Conservation (phyloP, 768 basidiomycete genomes). For the Plicaturopsis crispa region DNA sequence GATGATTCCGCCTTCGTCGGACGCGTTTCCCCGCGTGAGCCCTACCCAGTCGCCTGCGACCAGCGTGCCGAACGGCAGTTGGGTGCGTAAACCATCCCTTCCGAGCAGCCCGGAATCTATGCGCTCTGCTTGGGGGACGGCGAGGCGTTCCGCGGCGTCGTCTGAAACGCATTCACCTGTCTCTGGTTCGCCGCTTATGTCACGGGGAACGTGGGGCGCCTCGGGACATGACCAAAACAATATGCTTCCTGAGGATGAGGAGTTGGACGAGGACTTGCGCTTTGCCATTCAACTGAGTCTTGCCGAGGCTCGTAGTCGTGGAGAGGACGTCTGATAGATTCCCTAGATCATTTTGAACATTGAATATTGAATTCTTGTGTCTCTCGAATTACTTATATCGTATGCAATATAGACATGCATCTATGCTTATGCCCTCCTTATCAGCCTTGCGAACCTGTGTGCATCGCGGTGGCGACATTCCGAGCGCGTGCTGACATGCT, state of each 20-base stretch:
- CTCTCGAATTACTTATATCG: neutral
- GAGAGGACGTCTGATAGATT: too few relatives aligned
- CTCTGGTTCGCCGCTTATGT: constrained; percentile 11
- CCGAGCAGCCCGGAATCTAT: constrained; percentile 9
- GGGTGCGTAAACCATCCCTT: constrained; percentile 7
- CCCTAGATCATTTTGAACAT: too few relatives aligned
- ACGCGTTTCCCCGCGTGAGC: constrained; percentile 26
- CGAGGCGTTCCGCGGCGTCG: constrained; percentile 19
- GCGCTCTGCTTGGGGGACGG: constrained; percentile 32
- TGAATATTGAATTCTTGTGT: too few relatives aligned
- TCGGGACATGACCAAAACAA: neutral
- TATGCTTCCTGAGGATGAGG: constrained; percentile 15
- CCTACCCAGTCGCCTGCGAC: constrained; percentile 17
- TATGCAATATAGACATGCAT: neutral
- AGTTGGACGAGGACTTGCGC: constrained; percentile 57
- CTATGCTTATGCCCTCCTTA: neutral
- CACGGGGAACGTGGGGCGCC: constrained; percentile 4
- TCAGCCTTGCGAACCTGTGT: neutral
- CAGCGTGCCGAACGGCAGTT: constrained; percentile 14
- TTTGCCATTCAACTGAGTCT: constrained; percentile 67
- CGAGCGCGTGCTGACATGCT: too few relatives aligned
- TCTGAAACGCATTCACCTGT: constrained; percentile 8
- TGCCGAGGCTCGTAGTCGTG: constrained; percentile 30
- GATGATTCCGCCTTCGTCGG: constrained; percentile 14
- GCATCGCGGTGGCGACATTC: neutral